Conservation (phyloP, 345 rosid genomes). For the Hypericum perforatum region DNA sequence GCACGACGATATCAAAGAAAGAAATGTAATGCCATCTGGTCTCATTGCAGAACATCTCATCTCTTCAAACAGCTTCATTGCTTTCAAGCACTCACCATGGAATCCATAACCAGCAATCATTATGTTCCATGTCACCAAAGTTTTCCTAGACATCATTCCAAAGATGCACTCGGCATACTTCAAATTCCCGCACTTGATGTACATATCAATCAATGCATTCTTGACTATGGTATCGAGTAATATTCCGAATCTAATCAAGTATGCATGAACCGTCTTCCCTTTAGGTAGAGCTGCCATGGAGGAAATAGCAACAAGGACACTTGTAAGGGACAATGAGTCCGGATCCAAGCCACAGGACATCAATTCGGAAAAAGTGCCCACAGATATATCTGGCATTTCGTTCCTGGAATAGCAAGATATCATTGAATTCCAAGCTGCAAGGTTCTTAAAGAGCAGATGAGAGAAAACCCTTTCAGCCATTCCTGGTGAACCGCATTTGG, state of each 20-base stretch:
- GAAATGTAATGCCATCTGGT: conserved; percentile 64
- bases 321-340: conserved; percentile 55
- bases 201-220: conserved; percentile 76
- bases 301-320: conserved; percentile 60
- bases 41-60: conserved; percentile 42
- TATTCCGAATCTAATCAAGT: conserved; percentile 40
- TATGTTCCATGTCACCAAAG: conserved; percentile 59
- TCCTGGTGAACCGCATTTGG: conserved; percentile 51
- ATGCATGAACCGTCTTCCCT: conserved; percentile 60
- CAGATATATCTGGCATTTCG: conserved; percentile 46
- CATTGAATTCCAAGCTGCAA: conserved; percentile 72
- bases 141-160: conserved; percentile 34
- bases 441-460: conserved; percentile 38
- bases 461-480: conserved; percentile 46
- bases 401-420: conserved; percentile 59
- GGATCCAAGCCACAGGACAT: conserved; percentile 33
- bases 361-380: conserved; percentile 36
- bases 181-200: conserved; percentile 55
- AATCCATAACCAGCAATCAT: conserved; percentile 77
- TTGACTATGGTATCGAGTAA: conserved; percentile 42
- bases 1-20: conserved; percentile 64
- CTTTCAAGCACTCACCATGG: conserved; percentile 47
- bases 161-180: conserved; percentile 48
- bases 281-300: conserved; percentile 45
- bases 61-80: conserved; percentile 41